Percentiles rank a stretch among this genome's conserved stretches.
Evolutionary conservation across 2,329 filamentous ascomycete species (phyloP).

Genomic region (Colletotrichum karsti): DNA sequence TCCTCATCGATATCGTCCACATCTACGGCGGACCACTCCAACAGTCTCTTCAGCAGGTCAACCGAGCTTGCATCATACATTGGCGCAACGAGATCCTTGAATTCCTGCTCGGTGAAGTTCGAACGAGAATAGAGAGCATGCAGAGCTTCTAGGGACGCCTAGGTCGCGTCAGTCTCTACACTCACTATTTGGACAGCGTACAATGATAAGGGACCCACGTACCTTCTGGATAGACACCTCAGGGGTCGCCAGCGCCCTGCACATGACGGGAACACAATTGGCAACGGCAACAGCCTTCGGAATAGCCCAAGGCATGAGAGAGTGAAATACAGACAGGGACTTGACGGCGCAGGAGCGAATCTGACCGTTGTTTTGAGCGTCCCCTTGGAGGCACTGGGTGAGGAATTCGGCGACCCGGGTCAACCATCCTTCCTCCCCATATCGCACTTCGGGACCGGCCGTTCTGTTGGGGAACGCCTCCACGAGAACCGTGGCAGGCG

Average conservation of each 20-base stretch:
- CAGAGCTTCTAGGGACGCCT: slow-evolving; percentile 85
- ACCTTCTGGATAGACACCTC: slow-evolving; percentile 81
- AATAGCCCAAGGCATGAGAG: slow-evolving; percentile 87
- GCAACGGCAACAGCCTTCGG: slow-evolving; percentile 81
- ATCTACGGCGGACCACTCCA: slow-evolving; percentile 82
- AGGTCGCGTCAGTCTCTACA: slow-evolving; percentile 32
- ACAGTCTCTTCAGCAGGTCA: slow-evolving; percentile 75
- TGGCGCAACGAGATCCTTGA: slow-evolving; percentile 78
- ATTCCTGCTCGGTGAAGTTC: slow-evolving; percentile 80
- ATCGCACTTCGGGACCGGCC: slow-evolving; percentile 73
- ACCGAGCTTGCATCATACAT: slow-evolving; percentile 81
- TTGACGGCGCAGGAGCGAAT: slow-evolving; percentile 78
- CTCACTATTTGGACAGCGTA: background rate
- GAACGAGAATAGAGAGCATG: slow-evolving; percentile 81
- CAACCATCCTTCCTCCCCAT: slow-evolving; percentile 88
- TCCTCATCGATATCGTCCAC: slow-evolving; percentile 87
- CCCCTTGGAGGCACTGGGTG: slow-evolving; percentile 73
- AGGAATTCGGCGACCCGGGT: slow-evolving; percentile 79
- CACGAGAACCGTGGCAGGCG: slow-evolving; percentile 76
- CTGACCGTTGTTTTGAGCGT: slow-evolving; percentile 71
- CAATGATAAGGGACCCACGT: background rate
- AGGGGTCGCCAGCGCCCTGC: slow-evolving; percentile 73
- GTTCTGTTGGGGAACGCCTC: slow-evolving; percentile 82
- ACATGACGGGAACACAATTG: slow-evolving; percentile 75
- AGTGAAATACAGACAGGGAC: slow-evolving; percentile 78